A percentile compares a stretch with the other conserved stretches of the same genome.
phyloP scores from a whole-genome alignment of 495 filamentous ascomycete genomes.

The Aspergillus ellipticus region DNA sequence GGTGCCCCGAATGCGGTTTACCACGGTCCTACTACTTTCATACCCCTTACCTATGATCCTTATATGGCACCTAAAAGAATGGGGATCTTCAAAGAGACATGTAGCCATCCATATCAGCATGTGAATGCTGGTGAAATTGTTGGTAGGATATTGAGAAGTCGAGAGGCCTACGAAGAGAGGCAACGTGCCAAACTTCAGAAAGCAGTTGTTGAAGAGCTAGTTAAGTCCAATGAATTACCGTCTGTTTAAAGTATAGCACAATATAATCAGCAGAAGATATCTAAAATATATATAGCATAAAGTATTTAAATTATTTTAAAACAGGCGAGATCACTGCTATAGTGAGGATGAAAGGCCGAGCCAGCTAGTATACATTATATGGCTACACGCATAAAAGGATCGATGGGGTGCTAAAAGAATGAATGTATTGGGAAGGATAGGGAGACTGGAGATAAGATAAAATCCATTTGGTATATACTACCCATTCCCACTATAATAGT shows the following conservation, averaged over 20 bases:
- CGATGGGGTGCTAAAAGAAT: no score
- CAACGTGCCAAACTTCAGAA: conserved; percentile 88
- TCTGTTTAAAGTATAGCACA: background rate
- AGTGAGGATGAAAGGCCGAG: no score
- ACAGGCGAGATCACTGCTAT: no score
- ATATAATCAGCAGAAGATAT: conserved; percentile 1
- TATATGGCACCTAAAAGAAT: conserved; percentile 74
- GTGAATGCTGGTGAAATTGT: conserved; percentile 95
- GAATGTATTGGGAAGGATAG: no score
- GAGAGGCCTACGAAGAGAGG: conserved; percentile 81
- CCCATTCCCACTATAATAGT: no score
- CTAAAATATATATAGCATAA: background rate
- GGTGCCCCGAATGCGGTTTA: conserved; percentile 80
- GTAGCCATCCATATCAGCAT: conserved; percentile 69
- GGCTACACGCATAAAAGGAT: no score
- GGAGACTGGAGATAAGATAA: no score
- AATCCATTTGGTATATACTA: no score
- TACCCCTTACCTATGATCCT: conserved; percentile 81
- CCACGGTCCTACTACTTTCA: conserved; percentile 90
- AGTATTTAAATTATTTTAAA: no score
- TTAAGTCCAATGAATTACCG: conserved; percentile 35
- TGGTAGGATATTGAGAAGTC: conserved; percentile 76
- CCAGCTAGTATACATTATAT: no score
- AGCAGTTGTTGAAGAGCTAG: conserved; percentile 60
- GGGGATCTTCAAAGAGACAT: conserved; percentile 73